Conservation (phyloP, 176 grass and related monocot genomes). For the Oryza coarctata region DNA sequence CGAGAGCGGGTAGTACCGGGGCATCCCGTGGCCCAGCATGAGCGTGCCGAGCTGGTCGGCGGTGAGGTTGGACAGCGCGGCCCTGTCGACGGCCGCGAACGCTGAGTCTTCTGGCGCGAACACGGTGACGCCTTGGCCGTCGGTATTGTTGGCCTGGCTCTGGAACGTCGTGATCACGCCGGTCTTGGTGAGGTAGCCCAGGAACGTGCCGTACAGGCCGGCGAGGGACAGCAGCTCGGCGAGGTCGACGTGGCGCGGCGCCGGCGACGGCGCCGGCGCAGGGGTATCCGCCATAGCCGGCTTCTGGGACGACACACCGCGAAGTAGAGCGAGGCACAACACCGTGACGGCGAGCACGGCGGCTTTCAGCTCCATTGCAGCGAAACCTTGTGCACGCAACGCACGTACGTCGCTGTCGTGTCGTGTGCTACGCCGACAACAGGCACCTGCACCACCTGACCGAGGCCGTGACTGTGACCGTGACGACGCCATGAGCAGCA, state of each 20-base stretch:
- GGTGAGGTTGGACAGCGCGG: slow-evolving; percentile 45
- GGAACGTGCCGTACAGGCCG: slow-evolving; percentile 43
- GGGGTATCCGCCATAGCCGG: not conserved
- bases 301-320: not conserved
- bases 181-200: slow-evolving; percentile 40
- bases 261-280: slow-evolving; percentile 52
- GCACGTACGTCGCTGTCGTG: too few relatives aligned
- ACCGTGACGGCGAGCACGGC: not conserved
- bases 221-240: slow-evolving; percentile 50
- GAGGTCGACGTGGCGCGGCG: slow-evolving; percentile 49
- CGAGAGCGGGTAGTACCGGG: slow-evolving; percentile 45
- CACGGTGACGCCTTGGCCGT: slow-evolving; percentile 42
- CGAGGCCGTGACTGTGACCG: not conserved
- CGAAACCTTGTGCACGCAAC: too few relatives aligned
- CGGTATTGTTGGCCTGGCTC: slow-evolving; percentile 47
- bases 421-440: not conserved
- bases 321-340: slow-evolving; percentile 27
- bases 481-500: not conserved
- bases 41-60: slow-evolving; percentile 46
- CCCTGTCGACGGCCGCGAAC: slow-evolving; percentile 28
- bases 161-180: slow-evolving; percentile 52
- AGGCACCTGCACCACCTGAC: not conserved
- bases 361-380: slow-evolving; percentile 21
- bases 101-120: slow-evolving; percentile 49
- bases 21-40: slow-evolving; percentile 46